Base-by-base conservation (phyloP, 768 basidiomycete genomes). In the Suillus ampliporus region DNA sequence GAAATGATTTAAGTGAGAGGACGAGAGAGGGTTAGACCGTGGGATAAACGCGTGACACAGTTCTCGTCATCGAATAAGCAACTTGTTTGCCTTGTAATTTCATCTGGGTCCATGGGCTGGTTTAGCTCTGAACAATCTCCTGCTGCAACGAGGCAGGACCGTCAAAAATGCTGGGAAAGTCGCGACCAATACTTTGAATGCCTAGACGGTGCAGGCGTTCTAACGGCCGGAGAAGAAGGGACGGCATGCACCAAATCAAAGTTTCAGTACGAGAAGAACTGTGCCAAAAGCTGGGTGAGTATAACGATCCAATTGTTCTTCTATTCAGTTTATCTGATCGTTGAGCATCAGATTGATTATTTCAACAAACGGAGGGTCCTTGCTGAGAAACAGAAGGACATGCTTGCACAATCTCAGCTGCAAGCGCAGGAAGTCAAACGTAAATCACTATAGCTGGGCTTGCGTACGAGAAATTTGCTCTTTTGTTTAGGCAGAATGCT, bases 301-400 rank as follows among this genome's bases (percentile, higher is more conserved):
- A 21, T 26, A 38, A 41, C 31, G 19, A 23, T 58, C 3, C 23
- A 26, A 13, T 13, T 52, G 23, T 66, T 38, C 38, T 46, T 51
- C 38, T 51, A 57, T 34, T 23, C 58, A 61, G 26, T 34, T 28
- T 13, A 44, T 11, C 41, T 51, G 21, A 51, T 48, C 5, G 35
- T 46, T 59, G 54, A 15, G 11, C 46, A 64, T 38, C 67, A 98
- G 96, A 89, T 98, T 69, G 92, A 92, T 31, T 97, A 98, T 74
- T 97, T 98, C 71, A 97, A 97, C 79, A 91, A 94, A 73, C 87
- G 95, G 40, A 83, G 95, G 58, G 85, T 93, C 40, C 84, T 95
- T 57, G 90, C 87, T 10, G 91, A 90, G 64, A 86, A 88, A 61
- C 92, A 94, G 75, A 91, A 89, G 69, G 86, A 87, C 44, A 78